phyloP scores from a whole-genome alignment of 805 yeast species.

The Lachancea quebecensis region DNA sequence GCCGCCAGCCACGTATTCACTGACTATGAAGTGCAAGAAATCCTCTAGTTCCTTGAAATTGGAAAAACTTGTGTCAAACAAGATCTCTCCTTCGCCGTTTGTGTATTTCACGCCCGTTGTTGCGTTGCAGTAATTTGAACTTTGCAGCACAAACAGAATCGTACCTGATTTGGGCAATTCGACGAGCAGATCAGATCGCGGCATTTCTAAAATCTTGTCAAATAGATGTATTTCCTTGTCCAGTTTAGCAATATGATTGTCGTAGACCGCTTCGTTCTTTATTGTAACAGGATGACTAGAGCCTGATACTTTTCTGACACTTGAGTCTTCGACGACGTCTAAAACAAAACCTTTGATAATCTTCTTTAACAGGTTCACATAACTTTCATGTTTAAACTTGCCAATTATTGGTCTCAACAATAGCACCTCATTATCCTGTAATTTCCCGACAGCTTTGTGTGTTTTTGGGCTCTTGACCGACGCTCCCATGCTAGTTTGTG shows the following conservation, averaged over 20 bases:
- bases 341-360: constrained; percentile 23
- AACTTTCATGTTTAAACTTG: constrained; percentile 28
- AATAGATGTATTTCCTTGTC: constrained; percentile 23
- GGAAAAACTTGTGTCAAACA: constrained; percentile 25
- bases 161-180: constrained; percentile 11
- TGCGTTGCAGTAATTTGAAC: constrained; percentile 31
- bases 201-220: constrained; percentile 16
- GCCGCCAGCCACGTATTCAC: constrained; percentile 17
- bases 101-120: constrained; percentile 18
- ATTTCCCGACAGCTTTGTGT: constrained; percentile 1
- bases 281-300: not conserved
- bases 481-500: constrained; percentile 6
- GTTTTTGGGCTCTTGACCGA: constrained; percentile 5
- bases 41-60: constrained; percentile 32
- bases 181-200: constrained; percentile 18
- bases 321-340: constrained; percentile 17
- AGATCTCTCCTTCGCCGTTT: constrained; percentile 3
- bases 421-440: constrained; percentile 9
- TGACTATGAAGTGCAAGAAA: constrained; percentile 27
- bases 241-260: constrained; percentile 20
- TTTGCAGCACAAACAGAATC: constrained; percentile 17
- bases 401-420: constrained; percentile 30
- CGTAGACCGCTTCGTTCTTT: constrained; percentile 4
- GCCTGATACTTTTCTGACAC: not conserved
- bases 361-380: constrained; percentile 22